Base-by-base conservation (phyloP, 768 basidiomycete species). In the Daedalea quercina region DNA sequence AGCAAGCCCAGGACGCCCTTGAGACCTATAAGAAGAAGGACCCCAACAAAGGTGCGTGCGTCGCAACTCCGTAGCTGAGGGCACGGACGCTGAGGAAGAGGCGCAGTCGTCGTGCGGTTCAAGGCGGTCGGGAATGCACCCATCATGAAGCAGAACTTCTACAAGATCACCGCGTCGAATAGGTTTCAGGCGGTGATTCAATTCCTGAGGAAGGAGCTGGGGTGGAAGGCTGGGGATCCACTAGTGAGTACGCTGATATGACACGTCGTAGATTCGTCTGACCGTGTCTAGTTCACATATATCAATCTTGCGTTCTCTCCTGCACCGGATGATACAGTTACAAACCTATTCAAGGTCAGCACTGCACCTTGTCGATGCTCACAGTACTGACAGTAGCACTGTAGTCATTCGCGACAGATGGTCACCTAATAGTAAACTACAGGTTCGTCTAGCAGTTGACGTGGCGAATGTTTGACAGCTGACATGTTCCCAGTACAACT, bases 111-210 rank as follows among this genome's bases (percentile, higher is more conserved):
- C 56, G 91, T 99, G 9, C 85, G 94, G 42, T 99, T 99, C 81
- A 94, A 94, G 67, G 94, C 95, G 1, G 90, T 96, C 9, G 95
- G 95, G 44, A 94, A 95, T 61, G 95, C 94, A 1, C 95, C 95
- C 0, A 94, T 99, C 63, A 96, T 99, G 94, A 94, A 89, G 72
- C 91, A 95, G 71, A 97, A 95, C 73, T 90, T 94, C 61, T 97
- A 93, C 82, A 95, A 94, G 76, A 94, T 97, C 63, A 93, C 94
- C 0, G 89, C 94, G 12, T 85, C 87, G 37, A 94, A 96, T 67
- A 79, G 88, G 50, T 99, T 97, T 62, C 93, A 96, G 67, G 90
- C 92, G 8, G 94, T 98, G 51, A 93, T 95, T 40, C 85, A 90
- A 63, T 96, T 98, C 67, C 65, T 98, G 69, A 72, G 94, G 57